Percentiles rank a stretch among this genome's conserved stretches.
Evolutionary conservation across 1,284 basidiomycete genomes (phyloP).

Genomic region (Boletellus deceptivus): DNA sequence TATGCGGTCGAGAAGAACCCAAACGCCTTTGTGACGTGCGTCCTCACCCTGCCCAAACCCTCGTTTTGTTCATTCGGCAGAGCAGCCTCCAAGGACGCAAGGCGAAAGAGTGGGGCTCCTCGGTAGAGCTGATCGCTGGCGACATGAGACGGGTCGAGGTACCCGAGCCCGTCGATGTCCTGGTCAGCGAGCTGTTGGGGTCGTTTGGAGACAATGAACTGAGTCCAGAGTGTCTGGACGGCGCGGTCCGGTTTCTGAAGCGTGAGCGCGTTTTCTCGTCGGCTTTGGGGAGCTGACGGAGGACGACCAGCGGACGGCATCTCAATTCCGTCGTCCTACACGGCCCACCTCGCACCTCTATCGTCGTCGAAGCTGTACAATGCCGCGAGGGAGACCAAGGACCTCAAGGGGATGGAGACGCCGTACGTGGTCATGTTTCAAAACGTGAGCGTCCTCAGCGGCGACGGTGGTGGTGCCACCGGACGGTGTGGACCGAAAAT

Average conservation of each 20-base stretch:
- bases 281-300: constrained; percentile 6
- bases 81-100: constrained; percentile 79
- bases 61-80: constrained; percentile 21
- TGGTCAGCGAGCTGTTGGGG: constrained; percentile 94
- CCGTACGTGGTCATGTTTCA: constrained; percentile 99
- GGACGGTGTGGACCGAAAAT: constrained; percentile 77
- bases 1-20: constrained; percentile 98
- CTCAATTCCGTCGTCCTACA: constrained; percentile 96
- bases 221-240: constrained; percentile 95
- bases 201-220: constrained; percentile 99
- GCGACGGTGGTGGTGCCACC: constrained; percentile 56
- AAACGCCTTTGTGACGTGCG: constrained; percentile 88
- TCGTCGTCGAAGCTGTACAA: constrained; percentile 91
- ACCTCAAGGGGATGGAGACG: constrained; percentile 76
- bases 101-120: constrained; percentile 79
- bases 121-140: constrained; percentile 82
- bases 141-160: constrained; percentile 89
- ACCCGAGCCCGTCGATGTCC: constrained; percentile 86
- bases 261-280: constrained; percentile 46
- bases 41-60: constrained; percentile 17
- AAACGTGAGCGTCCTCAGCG: constrained; percentile 85
- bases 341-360: constrained; percentile 90
- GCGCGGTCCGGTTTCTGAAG: constrained; percentile 90
- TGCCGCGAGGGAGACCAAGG: constrained; percentile 66
- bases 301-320: constrained; percentile 75